Percentiles rank a stretch among this genome's conserved stretches.
These are phyloP conservation scores for Polygonum maritimum DNA, from an alignment of 148 eudicot genomes.

Conservation along the genomic window DNA sequence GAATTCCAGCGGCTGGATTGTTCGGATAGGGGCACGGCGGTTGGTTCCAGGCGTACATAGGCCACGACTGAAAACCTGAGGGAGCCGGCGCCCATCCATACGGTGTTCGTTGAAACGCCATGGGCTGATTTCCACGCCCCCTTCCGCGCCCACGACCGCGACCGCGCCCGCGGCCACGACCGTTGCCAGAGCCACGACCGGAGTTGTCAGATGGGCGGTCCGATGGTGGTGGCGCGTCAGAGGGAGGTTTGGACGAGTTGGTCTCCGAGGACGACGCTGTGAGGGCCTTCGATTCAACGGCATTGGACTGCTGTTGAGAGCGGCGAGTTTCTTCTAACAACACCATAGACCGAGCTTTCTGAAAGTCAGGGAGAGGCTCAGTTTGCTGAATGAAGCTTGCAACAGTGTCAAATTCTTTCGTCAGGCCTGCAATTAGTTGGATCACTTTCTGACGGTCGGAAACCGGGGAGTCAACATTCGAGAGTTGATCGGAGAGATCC, in stretches of 20 bases:
- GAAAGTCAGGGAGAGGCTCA: background rate
- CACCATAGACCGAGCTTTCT: background rate
- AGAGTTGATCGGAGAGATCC: constrained; percentile 10
- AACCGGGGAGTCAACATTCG: constrained; percentile 12
- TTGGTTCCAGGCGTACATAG: background rate
- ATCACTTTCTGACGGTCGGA: constrained; percentile 13
- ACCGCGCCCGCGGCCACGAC: background rate
- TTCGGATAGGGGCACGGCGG: background rate
- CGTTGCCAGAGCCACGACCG: background rate
- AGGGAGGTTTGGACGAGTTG: too few relatives aligned
- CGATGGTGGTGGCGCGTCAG: too few relatives aligned
- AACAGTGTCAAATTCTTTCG: background rate
- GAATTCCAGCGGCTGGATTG: background rate
- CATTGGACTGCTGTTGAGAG: background rate
- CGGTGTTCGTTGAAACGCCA: background rate
- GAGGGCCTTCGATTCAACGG: background rate
- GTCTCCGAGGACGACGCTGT: background rate
- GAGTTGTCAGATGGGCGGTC: background rate
- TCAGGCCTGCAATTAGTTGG: background rate
- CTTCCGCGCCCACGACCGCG: too few relatives aligned
- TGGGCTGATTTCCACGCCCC: background rate
- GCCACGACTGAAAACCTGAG: too few relatives aligned
- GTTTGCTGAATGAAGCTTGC: background rate
- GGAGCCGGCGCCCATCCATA: background rate
- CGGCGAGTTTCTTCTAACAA: background rate